Conservation (phyloP, 2,329 filamentous ascomycete species). For the Diaporthe vaccinii region DNA sequence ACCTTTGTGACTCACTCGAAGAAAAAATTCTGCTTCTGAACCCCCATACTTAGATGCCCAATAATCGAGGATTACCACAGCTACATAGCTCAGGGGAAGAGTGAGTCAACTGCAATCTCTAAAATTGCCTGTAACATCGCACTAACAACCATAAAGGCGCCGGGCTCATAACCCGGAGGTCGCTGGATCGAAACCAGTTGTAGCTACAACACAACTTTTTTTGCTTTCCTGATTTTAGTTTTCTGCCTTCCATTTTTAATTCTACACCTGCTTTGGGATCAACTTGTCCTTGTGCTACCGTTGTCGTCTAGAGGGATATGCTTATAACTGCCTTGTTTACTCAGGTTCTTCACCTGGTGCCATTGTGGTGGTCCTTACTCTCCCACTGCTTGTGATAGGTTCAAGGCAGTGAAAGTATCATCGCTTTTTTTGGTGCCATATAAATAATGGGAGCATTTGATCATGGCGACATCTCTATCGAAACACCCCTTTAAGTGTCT, state of each 20-base stretch:
- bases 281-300: not conserved
- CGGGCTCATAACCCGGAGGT: slow-evolving; percentile 42
- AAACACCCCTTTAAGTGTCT: not conserved
- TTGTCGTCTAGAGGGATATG: not conserved
- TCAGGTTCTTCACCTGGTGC: not conserved
- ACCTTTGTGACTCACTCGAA: slow-evolving; percentile 28
- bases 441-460: too few species aligned
- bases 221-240: not conserved
- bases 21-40: slow-evolving; percentile 19
- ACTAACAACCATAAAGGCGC: slow-evolving; percentile 23
- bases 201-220: slow-evolving; percentile 24
- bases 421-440: not conserved
- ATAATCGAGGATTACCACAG: not conserved
- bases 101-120: not conserved
- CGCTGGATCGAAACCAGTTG: slow-evolving; percentile 40
- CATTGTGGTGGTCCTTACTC: not conserved
- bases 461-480: not conserved
- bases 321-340: not conserved
- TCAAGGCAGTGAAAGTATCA: not conserved
- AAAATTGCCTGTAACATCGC: not conserved
- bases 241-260: not conserved
- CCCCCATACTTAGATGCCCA: not conserved
- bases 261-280: not conserved
- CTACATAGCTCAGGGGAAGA: slow-evolving; percentile 41
- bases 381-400: not conserved